Conservation (phyloP, 2,329 filamentous ascomycete species). For the Neonectria faginata region DNA sequence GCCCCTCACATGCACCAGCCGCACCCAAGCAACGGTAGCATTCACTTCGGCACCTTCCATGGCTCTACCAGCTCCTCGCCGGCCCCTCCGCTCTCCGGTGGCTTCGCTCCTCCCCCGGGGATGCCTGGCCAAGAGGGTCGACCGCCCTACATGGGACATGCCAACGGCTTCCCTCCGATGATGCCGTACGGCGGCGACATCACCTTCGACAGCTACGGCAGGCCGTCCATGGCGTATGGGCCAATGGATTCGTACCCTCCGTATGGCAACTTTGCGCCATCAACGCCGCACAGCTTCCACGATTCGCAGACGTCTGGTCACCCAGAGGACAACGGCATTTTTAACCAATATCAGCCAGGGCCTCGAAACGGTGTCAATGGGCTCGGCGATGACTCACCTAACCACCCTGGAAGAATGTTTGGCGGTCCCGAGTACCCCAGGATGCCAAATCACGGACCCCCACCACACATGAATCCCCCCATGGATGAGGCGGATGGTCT, state of each 20-base stretch:
- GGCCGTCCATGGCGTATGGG: conserved; percentile 51
- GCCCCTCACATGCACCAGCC: conserved; percentile 60
- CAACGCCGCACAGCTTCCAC: conserved; percentile 71
- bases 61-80: conserved; percentile 70
- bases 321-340: conserved; percentile 58
- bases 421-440: conserved; percentile 47
- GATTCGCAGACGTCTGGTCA: conserved; percentile 69
- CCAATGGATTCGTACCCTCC: conserved; percentile 51
- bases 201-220: conserved; percentile 53
- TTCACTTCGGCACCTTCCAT: conserved; percentile 67
- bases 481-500: conserved; percentile 54
- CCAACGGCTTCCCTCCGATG: conserved; percentile 54
- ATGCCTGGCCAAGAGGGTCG: conserved; percentile 52
- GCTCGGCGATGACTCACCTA: conserved; percentile 48
- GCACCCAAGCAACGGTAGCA: conserved; percentile 66
- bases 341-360: conserved; percentile 54
- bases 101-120: conserved; percentile 62
- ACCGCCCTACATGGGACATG: conserved; percentile 49
- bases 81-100: conserved; percentile 61
- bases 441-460: conserved; percentile 48
- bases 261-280: conserved; percentile 60
- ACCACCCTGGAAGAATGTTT: conserved; percentile 48
- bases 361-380: conserved; percentile 53
- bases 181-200: conserved; percentile 52
- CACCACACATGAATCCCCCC: conserved; percentile 44